Evolutionary conservation across 2,329 filamentous ascomycete species (phyloP).

Genomic region (Talaromyces sp.): DNA sequence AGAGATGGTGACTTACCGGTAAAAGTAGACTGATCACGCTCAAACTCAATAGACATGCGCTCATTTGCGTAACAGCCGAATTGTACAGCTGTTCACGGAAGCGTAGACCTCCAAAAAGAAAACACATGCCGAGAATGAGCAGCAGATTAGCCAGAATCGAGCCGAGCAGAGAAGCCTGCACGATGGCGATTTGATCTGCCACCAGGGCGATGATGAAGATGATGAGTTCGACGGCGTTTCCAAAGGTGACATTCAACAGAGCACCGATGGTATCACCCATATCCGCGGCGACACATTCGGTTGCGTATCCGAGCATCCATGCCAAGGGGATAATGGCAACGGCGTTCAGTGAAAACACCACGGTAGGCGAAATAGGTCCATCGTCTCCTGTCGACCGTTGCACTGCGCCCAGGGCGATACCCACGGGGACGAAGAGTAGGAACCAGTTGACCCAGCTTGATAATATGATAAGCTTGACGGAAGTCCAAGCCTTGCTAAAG

Average conservation of each 20-base stretch:
- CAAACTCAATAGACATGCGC: slow-evolving; percentile 78
- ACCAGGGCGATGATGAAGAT: slow-evolving; percentile 69
- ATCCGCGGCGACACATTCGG: slow-evolving; percentile 67
- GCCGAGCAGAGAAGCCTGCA: slow-evolving; percentile 79
- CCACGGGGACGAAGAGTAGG: slow-evolving; percentile 31
- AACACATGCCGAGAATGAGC: slow-evolving; percentile 83
- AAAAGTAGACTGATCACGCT: slow-evolving; percentile 82
- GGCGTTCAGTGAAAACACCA: slow-evolving; percentile 68
- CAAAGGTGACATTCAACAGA: slow-evolving; percentile 69
- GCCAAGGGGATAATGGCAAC: slow-evolving; percentile 70
- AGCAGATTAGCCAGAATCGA: slow-evolving; percentile 82
- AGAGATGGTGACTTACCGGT: slow-evolving; percentile 54
- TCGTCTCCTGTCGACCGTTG: slow-evolving; percentile 22
- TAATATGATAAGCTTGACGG: slow-evolving; percentile 59
- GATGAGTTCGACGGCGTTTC: slow-evolving; percentile 71
- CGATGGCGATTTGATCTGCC: slow-evolving; percentile 78
- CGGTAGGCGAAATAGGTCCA: slow-evolving; percentile 49
- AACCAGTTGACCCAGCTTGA: slow-evolving; percentile 46
- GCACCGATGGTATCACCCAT: slow-evolving; percentile 68
- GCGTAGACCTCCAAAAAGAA: slow-evolving; percentile 75
- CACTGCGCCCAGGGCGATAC: slow-evolving; percentile 30
- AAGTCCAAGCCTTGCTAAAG: slow-evolving; percentile 50
- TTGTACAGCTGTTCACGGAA: slow-evolving; percentile 90
- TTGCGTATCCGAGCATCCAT: slow-evolving; percentile 65
- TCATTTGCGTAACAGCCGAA: slow-evolving; percentile 89